A percentile compares a stretch with the other conserved stretches of the same genome.
Evolutionary conservation across 1,284 basidiomycete species (phyloP).

Genomic region (Boletus sp.): DNA sequence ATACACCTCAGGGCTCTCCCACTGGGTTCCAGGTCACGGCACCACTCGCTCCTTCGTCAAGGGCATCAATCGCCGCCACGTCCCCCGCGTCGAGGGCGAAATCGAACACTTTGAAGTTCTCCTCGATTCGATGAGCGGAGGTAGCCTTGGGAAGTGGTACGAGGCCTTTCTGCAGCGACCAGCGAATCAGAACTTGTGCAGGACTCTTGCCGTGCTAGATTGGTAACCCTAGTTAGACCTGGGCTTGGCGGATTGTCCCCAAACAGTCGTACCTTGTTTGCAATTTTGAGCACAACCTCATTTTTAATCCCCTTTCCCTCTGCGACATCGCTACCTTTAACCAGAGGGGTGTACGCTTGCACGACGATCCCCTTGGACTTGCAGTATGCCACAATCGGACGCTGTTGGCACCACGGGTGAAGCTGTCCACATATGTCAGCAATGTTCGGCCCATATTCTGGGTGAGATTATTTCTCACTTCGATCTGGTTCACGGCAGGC

Average conservation of each 20-base stretch:
- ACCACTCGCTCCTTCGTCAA: constrained; percentile 38
- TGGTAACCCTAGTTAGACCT: constrained; percentile 1
- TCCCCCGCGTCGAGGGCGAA: constrained; percentile 41
- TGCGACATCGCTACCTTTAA: constrained; percentile 34
- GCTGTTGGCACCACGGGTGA: constrained; percentile 57
- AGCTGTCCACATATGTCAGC: constrained; percentile 31
- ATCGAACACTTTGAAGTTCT: constrained; percentile 41
- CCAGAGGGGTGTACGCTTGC: constrained; percentile 52
- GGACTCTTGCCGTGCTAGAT: constrained; percentile 40
- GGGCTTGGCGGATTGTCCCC: neutral
- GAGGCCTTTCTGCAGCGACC: constrained; percentile 62
- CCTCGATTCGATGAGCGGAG: constrained; percentile 37
- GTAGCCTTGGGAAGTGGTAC: constrained; percentile 44
- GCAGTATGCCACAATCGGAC: constrained; percentile 51
- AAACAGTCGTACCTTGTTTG: constrained; percentile 34
- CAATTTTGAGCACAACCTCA: constrained; percentile 37
- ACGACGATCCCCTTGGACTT: constrained; percentile 45
- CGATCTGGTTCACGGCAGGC: constrained; percentile 56
- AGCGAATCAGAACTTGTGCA: constrained; percentile 65
- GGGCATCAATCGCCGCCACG: constrained; percentile 36
- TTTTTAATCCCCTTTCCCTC: constrained; percentile 37
- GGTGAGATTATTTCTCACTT: constrained; percentile 27
- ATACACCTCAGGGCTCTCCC: constrained; percentile 11
- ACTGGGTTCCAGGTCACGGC: constrained; percentile 43
- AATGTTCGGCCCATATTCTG: neutral